Conservation (phyloP, 1,284 basidiomycete genomes). For the Cutaneotrichosporon cavernicola region DNA sequence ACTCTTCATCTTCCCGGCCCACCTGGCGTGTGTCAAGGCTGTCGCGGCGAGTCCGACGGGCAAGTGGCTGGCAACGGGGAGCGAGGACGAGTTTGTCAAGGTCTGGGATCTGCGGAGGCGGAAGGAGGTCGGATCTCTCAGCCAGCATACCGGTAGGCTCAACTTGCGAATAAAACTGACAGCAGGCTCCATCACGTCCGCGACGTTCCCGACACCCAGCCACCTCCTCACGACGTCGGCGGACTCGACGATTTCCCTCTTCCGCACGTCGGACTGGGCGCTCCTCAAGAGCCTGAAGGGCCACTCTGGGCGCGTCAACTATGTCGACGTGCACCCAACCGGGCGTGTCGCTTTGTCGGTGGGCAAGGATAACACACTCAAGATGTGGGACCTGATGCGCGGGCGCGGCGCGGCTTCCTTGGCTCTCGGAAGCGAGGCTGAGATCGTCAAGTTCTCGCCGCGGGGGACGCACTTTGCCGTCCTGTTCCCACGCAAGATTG, state of each 20-base stretch:
- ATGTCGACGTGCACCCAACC: constrained; percentile 84
- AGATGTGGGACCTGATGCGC: constrained; percentile 99
- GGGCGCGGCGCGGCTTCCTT: constrained; percentile 85
- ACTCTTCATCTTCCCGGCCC: constrained; percentile 93
- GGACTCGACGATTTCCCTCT: constrained; percentile 83
- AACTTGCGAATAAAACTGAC: neutral
- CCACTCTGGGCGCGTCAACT: constrained; percentile 88
- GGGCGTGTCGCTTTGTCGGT: constrained; percentile 88
- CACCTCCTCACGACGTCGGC: constrained; percentile 87
- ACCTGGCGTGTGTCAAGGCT: constrained; percentile 86
- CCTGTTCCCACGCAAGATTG: constrained; percentile 68
- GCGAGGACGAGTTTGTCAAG: constrained; percentile 91
- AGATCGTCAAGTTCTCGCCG: constrained; percentile 78
- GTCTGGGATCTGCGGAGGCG: constrained; percentile 91
- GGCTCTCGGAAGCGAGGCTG: constrained; percentile 83
- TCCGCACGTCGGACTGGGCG: constrained; percentile 89
- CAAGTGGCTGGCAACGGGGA: constrained; percentile 94
- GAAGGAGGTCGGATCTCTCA: constrained; percentile 89
- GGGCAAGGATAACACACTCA: constrained; percentile 81
- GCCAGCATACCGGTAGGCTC: constrained; percentile 81
- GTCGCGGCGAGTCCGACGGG: constrained; percentile 84
- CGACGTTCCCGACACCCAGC: constrained; percentile 81
- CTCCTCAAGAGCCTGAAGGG: constrained; percentile 84
- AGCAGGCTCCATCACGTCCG: constrained; percentile 83
- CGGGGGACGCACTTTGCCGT: constrained; percentile 75